Base-by-base conservation (phyloP, 345 rosid genomes). In the Rubroshorea leprosula region DNA sequence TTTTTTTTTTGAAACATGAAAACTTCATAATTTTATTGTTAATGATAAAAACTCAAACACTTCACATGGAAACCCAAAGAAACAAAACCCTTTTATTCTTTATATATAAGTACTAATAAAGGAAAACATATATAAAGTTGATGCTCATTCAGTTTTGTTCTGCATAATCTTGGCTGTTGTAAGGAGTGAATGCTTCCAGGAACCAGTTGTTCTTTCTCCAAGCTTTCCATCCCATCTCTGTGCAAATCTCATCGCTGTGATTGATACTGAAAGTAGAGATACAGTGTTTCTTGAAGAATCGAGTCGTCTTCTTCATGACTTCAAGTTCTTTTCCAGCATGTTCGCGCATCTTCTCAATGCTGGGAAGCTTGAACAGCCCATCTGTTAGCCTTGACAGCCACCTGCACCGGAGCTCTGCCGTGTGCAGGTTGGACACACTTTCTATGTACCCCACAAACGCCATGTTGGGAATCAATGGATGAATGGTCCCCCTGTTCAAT, bases 381-480 rank as follows among this genome's bases (percentile, higher is more conserved):
- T 72, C 83, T 4, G 68, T 76, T 10, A 80, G 63, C 12, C 76
- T 66, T 0, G 81, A 77, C n/a, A 83, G 61, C 89, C 89, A 83
- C 41, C 50, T 70, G 69, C 81, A 62, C 49, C 85, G 49, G 23
- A 83, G 9, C 74, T 83, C 89, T 1, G 85, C 68, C 0, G 83
- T 65, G 29, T 75, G 81, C 12, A 83, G 67, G 61, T 80, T 80
- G 0, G 83, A 80, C 0, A 78, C 74, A 44, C 81, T 83, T 64
- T 83, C 85, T 0, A 80, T 60, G 53, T 80, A 83, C 25, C 89
- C 89, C 63, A 80, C 76, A 44, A 83, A 77, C 15, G 76, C 89
- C 85, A 80, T 71, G 73, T 78, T 80, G 0, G 89, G 89, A 1
- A 83, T 77, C 76, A 80, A 22, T 0, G 89, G 89, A 57, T 83